A percentile compares a stretch with the other conserved stretches of the same genome.
Evolutionary conservation across 1,139 yeast species (phyloP).

Genomic region (Pichia sp.): DNA sequence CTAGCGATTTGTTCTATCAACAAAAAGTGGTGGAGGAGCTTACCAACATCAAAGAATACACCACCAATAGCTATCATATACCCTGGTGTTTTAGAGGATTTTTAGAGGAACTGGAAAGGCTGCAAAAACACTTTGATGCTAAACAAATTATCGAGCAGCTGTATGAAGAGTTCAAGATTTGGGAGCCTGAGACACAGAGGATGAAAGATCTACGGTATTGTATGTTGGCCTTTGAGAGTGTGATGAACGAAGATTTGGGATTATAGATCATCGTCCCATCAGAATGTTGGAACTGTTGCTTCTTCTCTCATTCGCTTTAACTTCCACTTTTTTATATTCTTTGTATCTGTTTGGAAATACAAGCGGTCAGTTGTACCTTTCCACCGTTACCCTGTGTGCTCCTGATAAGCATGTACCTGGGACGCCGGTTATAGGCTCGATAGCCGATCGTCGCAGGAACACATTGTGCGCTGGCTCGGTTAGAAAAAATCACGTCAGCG

Average conservation of each 20-base stretch:
- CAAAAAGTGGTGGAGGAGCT: slow-evolving; percentile 38
- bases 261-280: background rate
- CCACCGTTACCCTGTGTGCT: too few species aligned
- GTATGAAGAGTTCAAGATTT: slow-evolving; percentile 34
- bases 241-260: slow-evolving; percentile 15
- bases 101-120: slow-evolving; percentile 45
- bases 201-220: slow-evolving; percentile 42
- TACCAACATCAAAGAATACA: slow-evolving; percentile 43
- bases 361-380: too few species aligned
- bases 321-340: too few species aligned
- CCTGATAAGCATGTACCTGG: too few species aligned
- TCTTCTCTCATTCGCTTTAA: too few species aligned
- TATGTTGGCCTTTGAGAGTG: slow-evolving; percentile 26
- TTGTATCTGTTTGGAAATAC: too few species aligned
- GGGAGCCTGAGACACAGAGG: slow-evolving; percentile 39
- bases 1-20: slow-evolving; percentile 45
- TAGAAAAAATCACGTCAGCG: background rate
- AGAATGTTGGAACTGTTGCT: too few species aligned
- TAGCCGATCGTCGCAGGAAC: background rate
- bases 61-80: slow-evolving; percentile 49
- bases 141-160: slow-evolving; percentile 33
- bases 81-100: slow-evolving; percentile 60
- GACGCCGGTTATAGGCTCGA: too few species aligned
- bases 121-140: slow-evolving; percentile 41
- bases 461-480: too few species aligned